Conservation (phyloP, 495 filamentous ascomycete species). For the Penicillium simplicissimum region DNA sequence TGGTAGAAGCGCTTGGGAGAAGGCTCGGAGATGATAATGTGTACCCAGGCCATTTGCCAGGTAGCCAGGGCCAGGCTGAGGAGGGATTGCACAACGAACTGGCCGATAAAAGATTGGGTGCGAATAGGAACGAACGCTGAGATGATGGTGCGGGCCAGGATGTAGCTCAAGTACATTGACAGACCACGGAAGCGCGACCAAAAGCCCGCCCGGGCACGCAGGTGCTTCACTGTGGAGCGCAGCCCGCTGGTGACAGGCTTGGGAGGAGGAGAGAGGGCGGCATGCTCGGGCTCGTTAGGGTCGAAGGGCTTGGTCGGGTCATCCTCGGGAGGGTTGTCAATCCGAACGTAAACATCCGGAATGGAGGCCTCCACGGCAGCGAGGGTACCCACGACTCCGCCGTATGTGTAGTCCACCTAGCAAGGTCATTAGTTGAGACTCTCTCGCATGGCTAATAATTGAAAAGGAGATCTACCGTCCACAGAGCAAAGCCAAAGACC, state of each 20-base stretch:
- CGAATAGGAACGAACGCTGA: constrained; percentile 29
- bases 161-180: constrained; percentile 35
- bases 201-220: constrained; percentile 55
- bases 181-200: constrained; percentile 61
- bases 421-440: neutral
- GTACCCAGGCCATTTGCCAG: constrained; percentile 58
- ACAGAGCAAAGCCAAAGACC: constrained; percentile 17
- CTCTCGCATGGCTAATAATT: neutral
- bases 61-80: constrained; percentile 47
- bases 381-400: constrained; percentile 57
- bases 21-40: constrained; percentile 60
- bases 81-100: constrained; percentile 41
- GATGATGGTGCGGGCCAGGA: constrained; percentile 32
- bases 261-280: constrained; percentile 16
- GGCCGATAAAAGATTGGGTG: constrained; percentile 29
- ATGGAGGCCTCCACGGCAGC: constrained; percentile 63
- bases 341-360: constrained; percentile 55
- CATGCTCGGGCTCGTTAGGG: constrained; percentile 34
- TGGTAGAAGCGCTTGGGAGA: constrained; percentile 52
- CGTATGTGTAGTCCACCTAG: constrained; percentile 58
- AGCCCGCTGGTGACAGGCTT: constrained; percentile 62
- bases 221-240: constrained; percentile 56
- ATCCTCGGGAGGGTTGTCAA: constrained; percentile 35
- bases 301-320: constrained; percentile 37
- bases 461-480: constrained; percentile 21